Conservation (phyloP, 140 eudicot species). For the Oenanthe javanica region DNA sequence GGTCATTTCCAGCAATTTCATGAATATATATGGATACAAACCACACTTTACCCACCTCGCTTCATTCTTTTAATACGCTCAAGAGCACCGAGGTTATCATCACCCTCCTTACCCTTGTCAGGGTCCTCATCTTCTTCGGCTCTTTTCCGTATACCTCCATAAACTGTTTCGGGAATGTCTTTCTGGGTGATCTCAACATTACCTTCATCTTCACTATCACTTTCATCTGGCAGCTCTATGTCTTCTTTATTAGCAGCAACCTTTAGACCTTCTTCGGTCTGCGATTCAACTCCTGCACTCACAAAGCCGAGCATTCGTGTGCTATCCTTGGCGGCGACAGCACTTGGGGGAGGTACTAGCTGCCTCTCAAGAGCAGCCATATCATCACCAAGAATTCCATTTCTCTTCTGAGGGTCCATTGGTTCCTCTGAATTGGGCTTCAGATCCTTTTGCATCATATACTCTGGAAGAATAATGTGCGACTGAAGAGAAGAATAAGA, state of each 20-base stretch:
- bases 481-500: constrained; percentile 40
- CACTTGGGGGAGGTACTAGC: constrained; percentile 40
- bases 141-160: constrained; percentile 65
- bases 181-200: constrained; percentile 62
- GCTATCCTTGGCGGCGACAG: constrained; percentile 24
- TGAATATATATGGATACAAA: not conserved
- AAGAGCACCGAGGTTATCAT: constrained; percentile 61
- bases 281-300: constrained; percentile 56
- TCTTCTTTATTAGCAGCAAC: constrained; percentile 57
- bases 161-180: constrained; percentile 74
- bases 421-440: constrained; percentile 53
- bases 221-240: constrained; percentile 78
- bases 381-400: constrained; percentile 65
- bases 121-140: constrained; percentile 19
- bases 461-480: constrained; percentile 79
- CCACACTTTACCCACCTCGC: constrained; percentile 28
- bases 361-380: constrained; percentile 93
- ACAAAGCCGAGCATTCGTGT: constrained; percentile 59
- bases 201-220: constrained; percentile 59
- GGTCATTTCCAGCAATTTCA: not conserved
- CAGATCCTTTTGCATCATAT: constrained; percentile 64
- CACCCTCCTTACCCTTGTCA: constrained; percentile 27
- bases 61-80: constrained; percentile 71
- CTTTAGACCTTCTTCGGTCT: constrained; percentile 28
- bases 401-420: constrained; percentile 54